A percentile compares a stretch with the other conserved stretches of the same genome.
Evolutionary conservation across 805 yeast species (phyloP).

Genomic region (Saccharomycopsis sp.): DNA sequence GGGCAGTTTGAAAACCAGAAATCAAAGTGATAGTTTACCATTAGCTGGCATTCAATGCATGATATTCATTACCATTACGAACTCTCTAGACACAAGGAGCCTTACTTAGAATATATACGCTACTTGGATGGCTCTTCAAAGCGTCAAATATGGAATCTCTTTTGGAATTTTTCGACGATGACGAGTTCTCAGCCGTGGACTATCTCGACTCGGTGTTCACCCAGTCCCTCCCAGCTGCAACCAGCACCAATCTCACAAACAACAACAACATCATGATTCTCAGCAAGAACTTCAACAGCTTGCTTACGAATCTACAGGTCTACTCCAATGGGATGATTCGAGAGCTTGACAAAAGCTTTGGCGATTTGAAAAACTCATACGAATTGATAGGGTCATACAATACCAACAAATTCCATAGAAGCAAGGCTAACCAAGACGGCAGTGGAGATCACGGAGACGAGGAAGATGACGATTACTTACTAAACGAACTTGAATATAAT

Average conservation of each 20-base stretch:
- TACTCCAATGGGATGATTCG: conserved; percentile 3
- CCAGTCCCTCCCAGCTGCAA: background rate
- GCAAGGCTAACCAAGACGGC: background rate
- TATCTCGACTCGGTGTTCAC: conserved; percentile 11
- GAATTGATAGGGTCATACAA: background rate
- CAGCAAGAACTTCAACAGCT: conserved; percentile 9
- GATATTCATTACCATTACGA: background rate
- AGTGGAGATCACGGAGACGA: background rate
- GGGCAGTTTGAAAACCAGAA: too few relatives aligned
- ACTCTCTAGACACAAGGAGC: too few relatives aligned
- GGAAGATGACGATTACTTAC: background rate
- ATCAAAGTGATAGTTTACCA: too few relatives aligned
- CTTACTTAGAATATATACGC: too few relatives aligned
- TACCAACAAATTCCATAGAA: background rate
- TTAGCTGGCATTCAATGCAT: background rate
- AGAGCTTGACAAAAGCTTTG: conserved; percentile 4
- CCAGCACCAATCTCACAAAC: conserved; percentile 4
- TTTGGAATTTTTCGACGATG: conserved; percentile 16
- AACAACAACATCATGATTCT: conserved; percentile 4
- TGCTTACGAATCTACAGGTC: conserved; percentile 7
- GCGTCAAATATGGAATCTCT: conserved; percentile 1
- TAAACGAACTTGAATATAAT: background rate
- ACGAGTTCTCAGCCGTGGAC: conserved; percentile 17
- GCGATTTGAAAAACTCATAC: conserved; percentile 7
- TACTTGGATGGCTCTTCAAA: too few relatives aligned